phyloP scores from a whole-genome alignment of 2,329 filamentous ascomycete genomes.

The Sarocladium kiliense region DNA sequence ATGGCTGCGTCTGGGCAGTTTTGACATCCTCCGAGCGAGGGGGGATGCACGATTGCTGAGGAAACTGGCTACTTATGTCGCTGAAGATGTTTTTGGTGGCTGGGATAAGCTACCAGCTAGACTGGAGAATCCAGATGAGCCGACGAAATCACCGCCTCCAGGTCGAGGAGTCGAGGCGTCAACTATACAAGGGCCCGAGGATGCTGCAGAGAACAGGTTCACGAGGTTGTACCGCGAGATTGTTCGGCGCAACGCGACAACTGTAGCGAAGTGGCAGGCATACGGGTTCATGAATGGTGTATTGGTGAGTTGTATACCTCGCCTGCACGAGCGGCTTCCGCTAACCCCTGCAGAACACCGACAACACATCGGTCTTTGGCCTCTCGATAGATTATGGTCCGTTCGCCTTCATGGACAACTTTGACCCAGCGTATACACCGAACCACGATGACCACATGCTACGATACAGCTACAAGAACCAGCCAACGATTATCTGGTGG shows the following conservation, averaged over 20 bases:
- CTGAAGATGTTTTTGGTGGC: conserved; percentile 80
- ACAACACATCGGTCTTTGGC: conserved; percentile 90
- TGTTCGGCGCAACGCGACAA: conserved; percentile 75
- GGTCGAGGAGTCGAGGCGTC: conserved; percentile 49
- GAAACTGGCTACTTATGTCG: conserved; percentile 73
- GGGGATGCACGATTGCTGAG: conserved; percentile 73
- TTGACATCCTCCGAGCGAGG: conserved; percentile 81
- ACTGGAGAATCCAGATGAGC: conserved; percentile 46
- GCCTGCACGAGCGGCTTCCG: background rate
- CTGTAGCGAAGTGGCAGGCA: conserved; percentile 91
- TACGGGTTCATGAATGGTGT: conserved; percentile 99
- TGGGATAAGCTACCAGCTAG: conserved; percentile 77
- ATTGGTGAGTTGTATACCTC: conserved; percentile 36
- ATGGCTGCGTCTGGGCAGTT: conserved; percentile 92
- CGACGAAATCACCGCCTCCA: conserved; percentile 34
- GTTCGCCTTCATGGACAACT: conserved; percentile 96
- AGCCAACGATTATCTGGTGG: conserved; percentile 98
- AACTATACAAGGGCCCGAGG: conserved; percentile 60
- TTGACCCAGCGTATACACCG: conserved; percentile 89
- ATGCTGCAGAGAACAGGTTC: conserved; percentile 78
- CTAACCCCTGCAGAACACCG: conserved; percentile 60
- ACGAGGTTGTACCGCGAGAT: conserved; percentile 83
- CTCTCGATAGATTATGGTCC: conserved; percentile 92
- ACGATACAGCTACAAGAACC: conserved; percentile 88
- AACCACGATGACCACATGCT: conserved; percentile 91